Evolutionary conservation across 1,284 basidiomycete genomes (phyloP), one percentile per base, ranked within the genome.

Genomic region (Naganishia albida): DNA sequence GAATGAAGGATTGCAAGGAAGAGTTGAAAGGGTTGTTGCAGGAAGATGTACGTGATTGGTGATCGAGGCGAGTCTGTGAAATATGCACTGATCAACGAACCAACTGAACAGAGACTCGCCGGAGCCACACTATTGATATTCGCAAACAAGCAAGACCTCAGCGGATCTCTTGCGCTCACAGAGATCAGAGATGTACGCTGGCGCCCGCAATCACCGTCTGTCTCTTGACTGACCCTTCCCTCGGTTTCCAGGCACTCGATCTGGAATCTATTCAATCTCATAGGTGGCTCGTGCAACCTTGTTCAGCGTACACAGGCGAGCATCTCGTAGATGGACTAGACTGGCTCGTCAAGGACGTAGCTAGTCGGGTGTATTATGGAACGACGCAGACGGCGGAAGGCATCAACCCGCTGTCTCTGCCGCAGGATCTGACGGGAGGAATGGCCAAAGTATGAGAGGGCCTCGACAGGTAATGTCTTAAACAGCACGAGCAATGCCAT

Each of bases 101-200:
- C 18, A 23, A 15, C 16, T 42, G 12, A 10, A 7, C 73, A 98
- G 91, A 85, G 95, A 72, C 81, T 99, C 46, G 87, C 92, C 57
- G 94, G 95, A 20, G 95, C 95, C 49, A 95, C 93, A 18, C 84
- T 99, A 56, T 85, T 99, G 48, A 87, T 99, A 55, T 92, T 99
- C 76, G 96, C 96, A n/a, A 99, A 99, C 81, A 99, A 99, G 80
- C 94, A 97, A 79, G 96, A 99, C 79, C 85, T 99, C 40, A 84
- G 85, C 44, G 92, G 93, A 30, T 89, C 94, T 0, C 85, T 98
- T 85, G 85, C 85, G 16, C 85, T 87, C 59, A 78, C 83, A 50
- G 91, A 97, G 80, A 95, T 99, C 70, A 83, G 87, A 67, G 83
- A 89, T 72, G 93, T 91, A 76, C 76, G 88, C 15, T 7, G 50